phyloP scores from a whole-genome alignment of 1,284 basidiomycete species.

The Garcileccinum viscosum region DNA sequence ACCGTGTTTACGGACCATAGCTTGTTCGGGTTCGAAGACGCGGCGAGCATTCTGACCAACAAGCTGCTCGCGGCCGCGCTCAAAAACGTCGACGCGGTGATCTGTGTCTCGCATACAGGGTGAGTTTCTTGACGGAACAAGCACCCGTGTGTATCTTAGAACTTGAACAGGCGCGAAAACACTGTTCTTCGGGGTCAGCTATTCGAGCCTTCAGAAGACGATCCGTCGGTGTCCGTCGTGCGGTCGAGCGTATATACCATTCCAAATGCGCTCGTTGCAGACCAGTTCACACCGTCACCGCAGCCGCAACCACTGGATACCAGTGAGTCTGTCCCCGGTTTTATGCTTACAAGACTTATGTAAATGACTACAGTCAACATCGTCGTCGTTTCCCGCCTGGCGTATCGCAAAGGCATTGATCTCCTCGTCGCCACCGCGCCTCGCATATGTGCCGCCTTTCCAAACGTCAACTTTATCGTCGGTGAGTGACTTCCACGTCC shows the following conservation, averaged over 20 bases:
- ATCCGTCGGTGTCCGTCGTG: slow-evolving; percentile 52
- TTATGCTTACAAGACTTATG: background rate
- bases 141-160: background rate
- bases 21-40: slow-evolving; percentile 95
- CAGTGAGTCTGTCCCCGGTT: slow-evolving; percentile 54
- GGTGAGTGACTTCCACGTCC: slow-evolving; percentile 52
- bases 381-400: slow-evolving; percentile 92
- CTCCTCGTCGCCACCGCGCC: slow-evolving; percentile 93
- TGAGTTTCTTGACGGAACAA: slow-evolving; percentile 42
- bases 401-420: slow-evolving; percentile 97
- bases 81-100: slow-evolving; percentile 90
- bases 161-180: slow-evolving; percentile 79
- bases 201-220: slow-evolving; percentile 53
- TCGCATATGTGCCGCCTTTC: slow-evolving; percentile 83
- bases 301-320: slow-evolving; percentile 54
- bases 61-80: slow-evolving; percentile 89
- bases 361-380: slow-evolving; percentile 80
- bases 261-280: slow-evolving; percentile 91
- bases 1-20: slow-evolving; percentile 98
- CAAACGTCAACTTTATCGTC: slow-evolving; percentile 87
- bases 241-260: slow-evolving; percentile 85
- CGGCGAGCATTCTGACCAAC: slow-evolving; percentile 95
- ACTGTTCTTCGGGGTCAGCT: slow-evolving; percentile 89
- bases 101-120: slow-evolving; percentile 98
- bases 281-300: slow-evolving; percentile 79